Evolutionary conservation across 495 filamentous ascomycete species (phyloP).

Genomic region (Tetracladium setigerum): DNA sequence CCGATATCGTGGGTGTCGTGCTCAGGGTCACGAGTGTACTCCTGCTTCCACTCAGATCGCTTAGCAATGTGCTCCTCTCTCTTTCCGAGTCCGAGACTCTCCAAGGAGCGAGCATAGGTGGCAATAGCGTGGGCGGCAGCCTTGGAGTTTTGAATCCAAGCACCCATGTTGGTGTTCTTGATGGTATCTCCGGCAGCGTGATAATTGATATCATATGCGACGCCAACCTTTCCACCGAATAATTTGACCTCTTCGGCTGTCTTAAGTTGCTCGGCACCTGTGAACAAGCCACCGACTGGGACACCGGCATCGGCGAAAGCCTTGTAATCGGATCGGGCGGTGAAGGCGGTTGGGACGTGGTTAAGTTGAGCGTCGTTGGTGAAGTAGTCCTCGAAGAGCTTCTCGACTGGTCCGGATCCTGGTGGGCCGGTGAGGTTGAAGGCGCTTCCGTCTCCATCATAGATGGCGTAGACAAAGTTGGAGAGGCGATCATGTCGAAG

Average conservation of each 20-base stretch:
- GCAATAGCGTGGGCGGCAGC: conserved; percentile 58
- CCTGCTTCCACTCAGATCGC: too few relatives aligned
- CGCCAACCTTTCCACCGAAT: conserved; percentile 55
- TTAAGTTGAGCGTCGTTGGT: conserved; percentile 27
- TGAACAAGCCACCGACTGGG: conserved; percentile 59
- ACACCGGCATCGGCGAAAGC: conserved; percentile 59
- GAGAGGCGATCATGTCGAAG: conserved; percentile 73
- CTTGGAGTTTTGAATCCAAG: conserved; percentile 53
- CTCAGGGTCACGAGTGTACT: too few relatives aligned
- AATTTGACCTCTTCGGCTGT: conserved; percentile 47
- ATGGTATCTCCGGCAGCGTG: conserved; percentile 51
- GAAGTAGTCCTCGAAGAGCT: conserved; percentile 56
- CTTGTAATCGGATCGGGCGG: conserved; percentile 61
- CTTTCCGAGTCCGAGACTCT: too few relatives aligned
- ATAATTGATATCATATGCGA: conserved; percentile 55
- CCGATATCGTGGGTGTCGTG: too few relatives aligned
- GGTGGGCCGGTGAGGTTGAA: conserved; percentile 56
- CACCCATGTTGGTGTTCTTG: conserved; percentile 49
- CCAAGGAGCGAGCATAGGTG: conserved; percentile 46
- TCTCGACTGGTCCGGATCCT: conserved; percentile 56
- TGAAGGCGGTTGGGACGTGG: conserved; percentile 46
- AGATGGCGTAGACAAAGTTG: conserved; percentile 63
- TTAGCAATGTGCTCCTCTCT: too few relatives aligned
- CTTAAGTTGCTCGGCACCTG: conserved; percentile 61
- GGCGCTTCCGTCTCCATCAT: conserved; percentile 60